These are phyloP conservation scores for Mucor circinelloides DNA, from an alignment of 371 early-diverging fungal species.

Conservation along the genomic window DNA sequence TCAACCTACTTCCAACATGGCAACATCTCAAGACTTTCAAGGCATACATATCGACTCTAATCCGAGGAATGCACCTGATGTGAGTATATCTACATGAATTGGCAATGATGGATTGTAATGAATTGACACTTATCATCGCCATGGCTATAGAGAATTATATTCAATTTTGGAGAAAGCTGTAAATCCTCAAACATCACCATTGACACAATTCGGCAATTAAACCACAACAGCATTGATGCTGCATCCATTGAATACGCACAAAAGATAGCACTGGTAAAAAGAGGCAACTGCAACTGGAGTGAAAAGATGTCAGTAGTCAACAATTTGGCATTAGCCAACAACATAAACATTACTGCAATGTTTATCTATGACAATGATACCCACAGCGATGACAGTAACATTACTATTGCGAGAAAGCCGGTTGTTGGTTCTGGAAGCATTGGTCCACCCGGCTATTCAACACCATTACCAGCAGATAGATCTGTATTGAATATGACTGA, in stretches of 20 bases:
- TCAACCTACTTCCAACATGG: constrained; percentile 10
- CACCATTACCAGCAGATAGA: constrained; percentile 14
- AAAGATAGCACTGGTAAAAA: constrained; percentile 27
- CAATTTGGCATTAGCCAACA: constrained; percentile 5
- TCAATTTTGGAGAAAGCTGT: constrained; percentile 30
- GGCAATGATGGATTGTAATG: background rate
- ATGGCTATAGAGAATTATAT: constrained; percentile 19
- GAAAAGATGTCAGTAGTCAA: constrained; percentile 24
- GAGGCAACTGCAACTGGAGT: constrained; percentile 36
- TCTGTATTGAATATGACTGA: constrained; percentile 29
- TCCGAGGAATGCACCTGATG: constrained; percentile 9
- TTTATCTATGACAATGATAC: constrained; percentile 35
- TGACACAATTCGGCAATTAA: constrained; percentile 10
- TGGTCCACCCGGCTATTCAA: constrained; percentile 4
- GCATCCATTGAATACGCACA: constrained; percentile 10
- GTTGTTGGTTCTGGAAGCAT: constrained; percentile 7
- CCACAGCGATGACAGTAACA: background rate
- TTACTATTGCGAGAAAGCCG: background rate
- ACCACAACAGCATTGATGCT: constrained; percentile 7
- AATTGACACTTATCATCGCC: background rate
- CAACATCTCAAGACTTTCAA: constrained; percentile 29
- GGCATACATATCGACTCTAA: constrained; percentile 9
- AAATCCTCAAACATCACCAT: constrained; percentile 22
- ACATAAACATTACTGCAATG: constrained; percentile 18
- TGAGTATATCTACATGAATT: background rate